These are phyloP conservation scores for Arthromyces matolae DNA, from an alignment of 768 basidiomycete species.

Conservation along the genomic window DNA sequence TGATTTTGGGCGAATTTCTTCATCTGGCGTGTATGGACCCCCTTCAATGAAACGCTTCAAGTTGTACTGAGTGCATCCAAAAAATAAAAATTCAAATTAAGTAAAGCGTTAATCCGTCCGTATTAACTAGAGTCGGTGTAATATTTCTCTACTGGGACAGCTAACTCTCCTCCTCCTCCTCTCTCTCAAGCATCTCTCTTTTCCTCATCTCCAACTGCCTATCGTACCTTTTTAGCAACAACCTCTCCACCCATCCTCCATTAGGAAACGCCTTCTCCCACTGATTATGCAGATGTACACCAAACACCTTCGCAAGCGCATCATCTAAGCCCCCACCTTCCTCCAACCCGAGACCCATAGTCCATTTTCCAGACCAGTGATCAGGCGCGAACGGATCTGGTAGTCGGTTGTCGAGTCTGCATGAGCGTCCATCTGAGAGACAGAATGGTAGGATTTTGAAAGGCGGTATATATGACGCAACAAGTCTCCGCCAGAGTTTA, in stretches of 20 bases:
- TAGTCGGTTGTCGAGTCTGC: constrained; percentile 87
- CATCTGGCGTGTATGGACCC: too few relatives aligned
- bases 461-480: constrained; percentile 68
- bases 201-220: constrained; percentile 16
- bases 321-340: constrained; percentile 61
- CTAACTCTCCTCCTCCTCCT: background rate
- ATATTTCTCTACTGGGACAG: background rate
- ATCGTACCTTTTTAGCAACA: constrained; percentile 68
- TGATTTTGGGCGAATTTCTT: too few relatives aligned
- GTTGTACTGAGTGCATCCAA: too few relatives aligned
- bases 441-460: constrained; percentile 95
- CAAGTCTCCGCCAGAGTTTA: constrained; percentile 83
- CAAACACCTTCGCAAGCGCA: constrained; percentile 70
- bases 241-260: constrained; percentile 82
- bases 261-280: constrained; percentile 87
- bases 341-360: constrained; percentile 56
- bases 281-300: constrained; percentile 92
- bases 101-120: background rate
- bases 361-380: constrained; percentile 57
- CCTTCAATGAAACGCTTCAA: too few relatives aligned
- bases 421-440: constrained; percentile 88
- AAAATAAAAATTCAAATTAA: background rate
- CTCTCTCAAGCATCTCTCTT: background rate
- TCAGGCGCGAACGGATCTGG: constrained; percentile 83
- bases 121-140: background rate